Evolutionary conservation across 179 eudicot species (phyloP).

Genomic region (Corrigiola litoralis): DNA sequence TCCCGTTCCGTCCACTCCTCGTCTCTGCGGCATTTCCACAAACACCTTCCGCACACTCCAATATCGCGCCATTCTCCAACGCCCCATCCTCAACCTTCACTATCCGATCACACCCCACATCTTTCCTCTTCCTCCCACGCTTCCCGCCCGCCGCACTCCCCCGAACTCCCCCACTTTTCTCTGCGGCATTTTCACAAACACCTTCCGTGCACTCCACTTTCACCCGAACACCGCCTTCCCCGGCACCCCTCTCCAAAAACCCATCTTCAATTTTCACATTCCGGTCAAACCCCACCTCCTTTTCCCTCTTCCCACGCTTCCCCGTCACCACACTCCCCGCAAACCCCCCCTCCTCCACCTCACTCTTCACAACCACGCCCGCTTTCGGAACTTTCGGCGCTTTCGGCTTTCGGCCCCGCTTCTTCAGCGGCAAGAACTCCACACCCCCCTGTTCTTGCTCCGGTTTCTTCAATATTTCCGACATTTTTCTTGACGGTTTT

Average conservation of each 20-base stretch:
- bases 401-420: conserved; percentile 19
- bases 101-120: neutral
- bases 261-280: conserved; percentile 11
- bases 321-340: neutral
- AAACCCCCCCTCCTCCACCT: too few species aligned
- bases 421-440: conserved; percentile 7
- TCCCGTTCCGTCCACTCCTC: neutral
- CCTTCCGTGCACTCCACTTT: conserved; percentile 20
- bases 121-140: neutral
- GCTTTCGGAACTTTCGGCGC: too few species aligned
- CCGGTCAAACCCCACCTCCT: conserved; percentile 6
- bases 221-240: neutral
- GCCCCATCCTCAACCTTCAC: neutral
- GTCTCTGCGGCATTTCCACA: neutral
- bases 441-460: conserved; percentile 1
- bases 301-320: neutral
- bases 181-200: conserved; percentile 37
- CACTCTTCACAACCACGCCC: too few species aligned
- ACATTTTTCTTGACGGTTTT: conserved; percentile 5
- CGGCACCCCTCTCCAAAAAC: neutral
- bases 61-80: neutral
- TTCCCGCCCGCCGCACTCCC: neutral
- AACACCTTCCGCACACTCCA: conserved; percentile 5
- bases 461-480: neutral
- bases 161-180: neutral